A percentile compares a stretch with the other conserved stretches of the same genome.
Evolutionary conservation across 1,284 basidiomycete species (phyloP).

Genomic region (Lignosus rhinocerotis): DNA sequence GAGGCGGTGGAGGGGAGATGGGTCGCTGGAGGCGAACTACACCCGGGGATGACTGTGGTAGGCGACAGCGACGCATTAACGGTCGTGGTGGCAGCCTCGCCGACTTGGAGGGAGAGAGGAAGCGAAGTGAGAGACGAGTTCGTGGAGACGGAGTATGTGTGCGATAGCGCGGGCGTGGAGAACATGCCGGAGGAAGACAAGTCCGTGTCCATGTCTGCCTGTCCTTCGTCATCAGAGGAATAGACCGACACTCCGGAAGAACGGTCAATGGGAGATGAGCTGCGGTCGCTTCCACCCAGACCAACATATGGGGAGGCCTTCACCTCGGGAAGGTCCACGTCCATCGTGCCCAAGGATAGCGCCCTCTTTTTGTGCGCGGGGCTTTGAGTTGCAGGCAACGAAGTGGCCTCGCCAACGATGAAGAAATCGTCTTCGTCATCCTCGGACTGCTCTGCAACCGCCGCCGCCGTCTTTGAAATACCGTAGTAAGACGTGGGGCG

Average conservation of each 20-base stretch:
- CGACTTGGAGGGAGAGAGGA: constrained; percentile 19
- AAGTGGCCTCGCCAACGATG: constrained; percentile 44
- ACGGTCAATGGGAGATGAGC: constrained; percentile 32
- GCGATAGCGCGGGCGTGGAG: constrained; percentile 32
- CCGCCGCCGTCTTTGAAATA: constrained; percentile 9
- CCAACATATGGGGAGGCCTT: constrained; percentile 10
- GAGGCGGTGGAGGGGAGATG: constrained; percentile 32
- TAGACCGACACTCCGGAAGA: constrained; percentile 31
- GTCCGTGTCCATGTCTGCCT: constrained; percentile 21
- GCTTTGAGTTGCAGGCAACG: constrained; percentile 16
- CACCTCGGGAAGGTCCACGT: constrained; percentile 31
- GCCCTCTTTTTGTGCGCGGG: constrained; percentile 41
- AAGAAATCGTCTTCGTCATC: constrained; percentile 58
- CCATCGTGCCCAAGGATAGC: constrained; percentile 43
- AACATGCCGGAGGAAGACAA: constrained; percentile 15
- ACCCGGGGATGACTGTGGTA: constrained; percentile 19
- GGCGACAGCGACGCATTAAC: constrained; percentile 14
- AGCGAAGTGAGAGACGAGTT: constrained; percentile 39
- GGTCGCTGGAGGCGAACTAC: neutral
- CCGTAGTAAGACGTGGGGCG: constrained; percentile 16
- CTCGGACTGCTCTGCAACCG: constrained; percentile 31
- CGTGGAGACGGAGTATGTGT: constrained; percentile 36
- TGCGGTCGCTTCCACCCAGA: constrained; percentile 28
- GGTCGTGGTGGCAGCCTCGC: constrained; percentile 1
- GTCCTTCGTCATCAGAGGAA: constrained; percentile 31